Conservation (phyloP, 176 grass and related monocot species). For the Aegilops longissima region DNA sequence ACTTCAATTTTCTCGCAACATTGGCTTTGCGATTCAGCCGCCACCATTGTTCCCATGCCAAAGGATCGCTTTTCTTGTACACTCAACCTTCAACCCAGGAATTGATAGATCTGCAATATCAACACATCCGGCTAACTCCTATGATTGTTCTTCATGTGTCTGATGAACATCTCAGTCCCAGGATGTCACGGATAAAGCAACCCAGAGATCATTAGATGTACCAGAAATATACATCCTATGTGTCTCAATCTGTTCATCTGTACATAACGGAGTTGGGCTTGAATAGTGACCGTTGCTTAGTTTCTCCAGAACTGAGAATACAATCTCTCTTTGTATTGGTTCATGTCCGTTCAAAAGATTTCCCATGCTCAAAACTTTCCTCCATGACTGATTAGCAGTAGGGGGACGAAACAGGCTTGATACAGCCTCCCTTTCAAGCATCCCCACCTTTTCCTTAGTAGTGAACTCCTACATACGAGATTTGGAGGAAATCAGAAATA, state of each 20-base stretch:
- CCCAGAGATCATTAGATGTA: constrained; percentile 91
- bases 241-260: constrained; percentile 71
- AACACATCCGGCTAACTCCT: neutral
- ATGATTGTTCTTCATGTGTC: neutral
- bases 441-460: constrained; percentile 62
- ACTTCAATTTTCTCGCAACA: neutral
- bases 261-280: constrained; percentile 44
- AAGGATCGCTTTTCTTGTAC: neutral
- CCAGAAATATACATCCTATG: constrained; percentile 92
- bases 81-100: constrained; percentile 1
- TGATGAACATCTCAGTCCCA: constrained; percentile 60
- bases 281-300: constrained; percentile 70
- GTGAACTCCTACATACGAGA: constrained; percentile 67
- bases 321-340: constrained; percentile 79
- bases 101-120: neutral
- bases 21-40: neutral
- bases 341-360: constrained; percentile 98
- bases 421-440: constrained; percentile 69
- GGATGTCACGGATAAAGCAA: constrained; percentile 85
- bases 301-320: constrained; percentile 75
- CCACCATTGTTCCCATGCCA: neutral
- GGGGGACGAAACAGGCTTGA: constrained; percentile 80
- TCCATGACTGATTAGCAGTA: constrained; percentile 89
- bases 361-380: constrained; percentile 99
- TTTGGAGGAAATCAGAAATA: constrained; percentile 28